phyloP scores from a whole-genome alignment of 2,329 filamentous ascomycete genomes.

The Akanthomyces lecanii region DNA sequence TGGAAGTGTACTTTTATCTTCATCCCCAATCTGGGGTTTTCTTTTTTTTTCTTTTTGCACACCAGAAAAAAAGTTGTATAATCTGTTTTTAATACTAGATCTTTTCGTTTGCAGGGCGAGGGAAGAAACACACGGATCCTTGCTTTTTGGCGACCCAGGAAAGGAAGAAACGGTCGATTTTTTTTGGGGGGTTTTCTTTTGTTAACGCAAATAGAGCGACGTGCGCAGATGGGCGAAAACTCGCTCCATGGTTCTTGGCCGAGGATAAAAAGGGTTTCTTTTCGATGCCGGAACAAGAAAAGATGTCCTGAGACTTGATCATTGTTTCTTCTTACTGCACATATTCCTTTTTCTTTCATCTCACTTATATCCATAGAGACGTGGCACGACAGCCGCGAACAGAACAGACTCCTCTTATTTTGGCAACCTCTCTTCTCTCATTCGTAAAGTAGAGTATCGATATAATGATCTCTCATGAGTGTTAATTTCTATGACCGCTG shows the following conservation, averaged over 20 bases:
- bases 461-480: background rate
- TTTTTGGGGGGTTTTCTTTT: conserved; percentile 17
- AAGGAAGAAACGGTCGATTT: background rate
- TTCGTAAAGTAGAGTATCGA: background rate
- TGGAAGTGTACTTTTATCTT: too few relatives aligned
- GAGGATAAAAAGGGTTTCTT: background rate
- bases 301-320: background rate
- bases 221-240: background rate
- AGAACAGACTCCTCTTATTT: conserved; percentile 10
- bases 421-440: background rate
- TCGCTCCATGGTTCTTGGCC: background rate
- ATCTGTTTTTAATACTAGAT: conserved; percentile 10
- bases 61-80: conserved; percentile 1
- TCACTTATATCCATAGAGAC: background rate
- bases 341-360: background rate
- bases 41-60: background rate
- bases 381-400: background rate
- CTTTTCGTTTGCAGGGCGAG: background rate
- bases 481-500: background rate
- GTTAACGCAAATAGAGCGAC: conserved; percentile 14
- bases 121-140: background rate
- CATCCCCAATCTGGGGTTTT: too few relatives aligned
- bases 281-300: background rate
- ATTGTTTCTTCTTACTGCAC: background rate
- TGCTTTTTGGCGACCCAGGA: conserved; percentile 5